Evolutionary conservation across 495 filamentous ascomycete genomes (phyloP), one percentile per base, ranked within the genome.

Genomic region (Penicillium parvum): DNA sequence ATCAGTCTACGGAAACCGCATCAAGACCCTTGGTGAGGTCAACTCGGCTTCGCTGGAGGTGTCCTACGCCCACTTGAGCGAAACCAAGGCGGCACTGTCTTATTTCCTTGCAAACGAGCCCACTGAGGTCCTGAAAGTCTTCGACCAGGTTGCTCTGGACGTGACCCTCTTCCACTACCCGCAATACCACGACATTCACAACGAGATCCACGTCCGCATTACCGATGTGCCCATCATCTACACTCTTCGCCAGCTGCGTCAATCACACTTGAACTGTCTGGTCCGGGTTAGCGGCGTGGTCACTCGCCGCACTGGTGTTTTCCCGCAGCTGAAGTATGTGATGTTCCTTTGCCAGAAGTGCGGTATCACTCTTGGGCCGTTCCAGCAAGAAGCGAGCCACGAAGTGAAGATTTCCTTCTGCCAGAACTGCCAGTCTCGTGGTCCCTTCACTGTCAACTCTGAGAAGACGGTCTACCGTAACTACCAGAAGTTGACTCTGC

Each of bases 391-490:
- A 65, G 88, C 88, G 12, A 94, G 88, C 50, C 79, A 87, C 22
- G 94, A 99, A 66, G 90, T 99, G 59, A 90, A 89, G 66, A 88
- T 99, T 57, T 84, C 85, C 1, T 97, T 85, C 74, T 99, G 94
- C 64, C 91, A 96, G 60, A 95, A 90, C 64, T 99, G 94, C 65
- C 94, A 97, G 69, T 94, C 88, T 26, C 82, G 86, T 30, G 94
- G 94, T 4, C 94, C 94, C 1, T 99, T 99, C 65, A 94, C 85
- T 6, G 73, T 99, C 49, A 96, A 96, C 69, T 88, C 88, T 2
- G 92, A 99, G 66, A 90, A 95, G 75, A 99, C 94, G 0, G 85
- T 99, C n/a, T 99, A 97, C 71, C 83, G 94, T 36, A 99, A 99
- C 63, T 99, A 95, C 71, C 94, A 99, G 61, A 97, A 95, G 56